Conservation (phyloP, 345 rosid species). For the Aquilaria sinensis region DNA sequence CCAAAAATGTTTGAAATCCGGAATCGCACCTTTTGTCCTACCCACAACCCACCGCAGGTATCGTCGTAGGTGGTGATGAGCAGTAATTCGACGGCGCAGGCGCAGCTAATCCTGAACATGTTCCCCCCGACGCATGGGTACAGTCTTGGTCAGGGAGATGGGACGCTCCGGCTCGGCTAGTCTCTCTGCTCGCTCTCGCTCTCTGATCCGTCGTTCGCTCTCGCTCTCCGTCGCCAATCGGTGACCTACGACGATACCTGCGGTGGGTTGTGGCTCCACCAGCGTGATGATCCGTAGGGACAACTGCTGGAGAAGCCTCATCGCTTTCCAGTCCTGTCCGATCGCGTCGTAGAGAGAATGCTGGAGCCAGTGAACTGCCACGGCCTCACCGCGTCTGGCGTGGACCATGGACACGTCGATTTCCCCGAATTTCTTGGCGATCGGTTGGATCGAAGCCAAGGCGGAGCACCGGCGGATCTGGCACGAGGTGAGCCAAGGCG, state of each 20-base stretch:
- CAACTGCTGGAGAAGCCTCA: slow-evolving; percentile 41
- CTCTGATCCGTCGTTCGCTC: no score
- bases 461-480: no score
- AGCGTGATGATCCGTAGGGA: slow-evolving; percentile 44
- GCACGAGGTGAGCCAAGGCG: no score
- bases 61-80: slow-evolving; percentile 57
- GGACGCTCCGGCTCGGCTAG: slow-evolving; percentile 62
- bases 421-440: slow-evolving; percentile 53
- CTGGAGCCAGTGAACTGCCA: slow-evolving; percentile 68
- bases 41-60: no score
- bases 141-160: slow-evolving; percentile 56
- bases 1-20: no score
- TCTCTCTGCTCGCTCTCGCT: no score
- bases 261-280: no score
- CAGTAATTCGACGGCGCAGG: slow-evolving; percentile 60
- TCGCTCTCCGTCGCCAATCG: no score
- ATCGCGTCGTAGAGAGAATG: slow-evolving; percentile 59
- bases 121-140: slow-evolving; percentile 59
- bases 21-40: no score
- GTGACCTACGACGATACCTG: no score
- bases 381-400: slow-evolving; percentile 34
- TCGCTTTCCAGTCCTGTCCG: slow-evolving; percentile 54
- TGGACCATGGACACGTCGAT: slow-evolving; percentile 27
- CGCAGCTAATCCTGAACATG: slow-evolving; percentile 55
- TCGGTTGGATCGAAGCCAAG: no score